Evolutionary conservation across 75 land plant genomes (phyloP), one percentile per base, ranked within the genome.

Genomic region (Selaginella moellendorffii): DNA sequence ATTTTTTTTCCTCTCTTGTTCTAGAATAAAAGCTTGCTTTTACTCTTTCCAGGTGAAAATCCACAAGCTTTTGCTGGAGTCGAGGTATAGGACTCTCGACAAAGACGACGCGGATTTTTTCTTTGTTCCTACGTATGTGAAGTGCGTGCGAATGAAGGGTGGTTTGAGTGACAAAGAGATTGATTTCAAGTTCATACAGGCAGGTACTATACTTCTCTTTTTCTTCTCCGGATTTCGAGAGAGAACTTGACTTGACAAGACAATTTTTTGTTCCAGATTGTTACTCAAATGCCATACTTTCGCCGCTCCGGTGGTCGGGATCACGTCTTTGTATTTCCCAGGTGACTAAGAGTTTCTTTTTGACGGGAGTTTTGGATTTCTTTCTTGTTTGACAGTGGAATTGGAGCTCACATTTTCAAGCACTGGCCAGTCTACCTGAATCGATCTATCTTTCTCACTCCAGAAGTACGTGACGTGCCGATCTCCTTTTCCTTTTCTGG

Each of bases 111-210:
- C 97, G 26, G 82, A 91, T 53, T 75, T 91, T 9, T 91, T 91
- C 72, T 91, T 91, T 74, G 97, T 91, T 20, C 97, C 97, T 10
- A 52, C 89, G 0, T 91, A 91, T 78, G 86, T 83, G 24, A 91
- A 91, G 72, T 91, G 97, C 79, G 97, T 88, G 26, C 76, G 89
- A 20, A 88, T 91, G 85, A 74, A 53, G 70, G 95, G 97, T 1
- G 86, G 95, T 24, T 76, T 91, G 63, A 88, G 59, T 67, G 97
- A 91, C 53, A 85, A 82, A 31, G 84, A 91, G 76, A 88, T 91
- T 67, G 82, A 83, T 65, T 65, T 74, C 25, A 80, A 83, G 2
- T 91, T 75, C 74, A 78, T 88, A 20, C 83, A 88, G 82, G 97
- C 84, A 64, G 46, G 64, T 56, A n/a, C 51, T 54, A 28, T 69